These are phyloP conservation scores for Kodamaea laetipori DNA, from an alignment of 805 yeast species.

Conservation along the genomic window DNA sequence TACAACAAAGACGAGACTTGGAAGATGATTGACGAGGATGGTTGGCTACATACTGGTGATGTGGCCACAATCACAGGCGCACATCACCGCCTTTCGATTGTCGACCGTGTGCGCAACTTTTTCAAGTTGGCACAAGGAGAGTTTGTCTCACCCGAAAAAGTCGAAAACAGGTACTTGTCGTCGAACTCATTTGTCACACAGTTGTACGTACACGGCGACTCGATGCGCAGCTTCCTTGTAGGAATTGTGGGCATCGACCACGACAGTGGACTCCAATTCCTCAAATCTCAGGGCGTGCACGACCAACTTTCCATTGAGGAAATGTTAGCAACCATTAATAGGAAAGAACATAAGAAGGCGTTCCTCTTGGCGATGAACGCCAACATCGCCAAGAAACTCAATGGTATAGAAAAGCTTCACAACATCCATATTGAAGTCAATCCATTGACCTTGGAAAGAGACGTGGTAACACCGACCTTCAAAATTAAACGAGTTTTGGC, in stretches of 20 bases:
- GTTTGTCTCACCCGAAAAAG: conserved; percentile 45
- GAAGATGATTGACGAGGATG: conserved; percentile 46
- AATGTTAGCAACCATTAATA: conserved; percentile 26
- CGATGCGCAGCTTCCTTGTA: conserved; percentile 29
- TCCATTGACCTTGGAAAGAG: conserved; percentile 28
- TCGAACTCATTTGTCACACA: conserved; percentile 31
- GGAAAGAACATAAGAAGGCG: conserved; percentile 22
- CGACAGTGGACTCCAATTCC: conserved; percentile 23
- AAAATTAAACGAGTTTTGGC: conserved; percentile 26
- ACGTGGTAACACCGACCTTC: conserved; percentile 22
- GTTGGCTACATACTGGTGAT: conserved; percentile 65
- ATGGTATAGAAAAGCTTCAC: conserved; percentile 38
- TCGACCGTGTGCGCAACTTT: conserved; percentile 52
- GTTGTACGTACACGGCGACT: conserved; percentile 37
- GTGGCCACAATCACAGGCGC: conserved; percentile 29
- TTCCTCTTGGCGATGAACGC: conserved; percentile 28
- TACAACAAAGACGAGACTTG: conserved; percentile 51
- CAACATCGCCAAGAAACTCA: conserved; percentile 23
- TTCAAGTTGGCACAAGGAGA: conserved; percentile 48
- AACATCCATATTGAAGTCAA: conserved; percentile 31
- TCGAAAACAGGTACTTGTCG: conserved; percentile 37
- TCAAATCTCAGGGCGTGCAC: conserved; percentile 18
- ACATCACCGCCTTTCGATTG: conserved; percentile 43
- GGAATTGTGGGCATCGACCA: conserved; percentile 33
- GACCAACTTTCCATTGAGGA: conserved; percentile 19